A percentile compares a stretch with the other conserved stretches of the same genome.
Conservation (phyloP, 768 basidiomycete genomes). For the Saitozyma sp. region DNA sequence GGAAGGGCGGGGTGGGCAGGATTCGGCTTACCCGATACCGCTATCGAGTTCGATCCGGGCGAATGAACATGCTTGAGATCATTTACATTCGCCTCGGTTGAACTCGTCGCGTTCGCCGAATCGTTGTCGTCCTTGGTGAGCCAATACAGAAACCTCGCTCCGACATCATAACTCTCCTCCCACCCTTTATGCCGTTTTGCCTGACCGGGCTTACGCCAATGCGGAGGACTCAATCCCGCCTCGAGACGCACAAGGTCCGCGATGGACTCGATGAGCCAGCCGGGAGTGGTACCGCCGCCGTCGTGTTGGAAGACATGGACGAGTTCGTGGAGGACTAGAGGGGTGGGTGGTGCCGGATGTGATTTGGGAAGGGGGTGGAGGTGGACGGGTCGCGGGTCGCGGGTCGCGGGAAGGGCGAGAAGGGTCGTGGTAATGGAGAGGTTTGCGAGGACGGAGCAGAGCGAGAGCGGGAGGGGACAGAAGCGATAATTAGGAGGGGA, state of each 20-base stretch:
- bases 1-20: no score
- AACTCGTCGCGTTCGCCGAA: background rate
- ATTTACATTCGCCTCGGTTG: background rate
- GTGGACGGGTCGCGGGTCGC: background rate
- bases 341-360: no score
- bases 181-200: conserved; percentile 33
- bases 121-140: conserved; percentile 12
- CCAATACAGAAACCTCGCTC: conserved; percentile 36
- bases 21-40: no score
- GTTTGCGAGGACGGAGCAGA: no score
- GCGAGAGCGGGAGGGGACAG: no score
- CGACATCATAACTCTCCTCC: conserved; percentile 41
- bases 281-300: conserved; percentile 27
- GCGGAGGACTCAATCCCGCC: conserved; percentile 26
- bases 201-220: conserved; percentile 36
- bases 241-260: conserved; percentile 38
- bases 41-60: no score
- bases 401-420: no score
- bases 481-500: no score
- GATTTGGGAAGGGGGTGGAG: no score
- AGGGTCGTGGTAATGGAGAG: no score
- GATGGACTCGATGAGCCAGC: conserved; percentile 40
- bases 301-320: conserved; percentile 44
- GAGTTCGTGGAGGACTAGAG: conserved; percentile 39
- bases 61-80: no score